Evolutionary conservation across 1,284 basidiomycete species (phyloP), one percentile per base, ranked within the genome.

Genomic region (Mycena sp.): DNA sequence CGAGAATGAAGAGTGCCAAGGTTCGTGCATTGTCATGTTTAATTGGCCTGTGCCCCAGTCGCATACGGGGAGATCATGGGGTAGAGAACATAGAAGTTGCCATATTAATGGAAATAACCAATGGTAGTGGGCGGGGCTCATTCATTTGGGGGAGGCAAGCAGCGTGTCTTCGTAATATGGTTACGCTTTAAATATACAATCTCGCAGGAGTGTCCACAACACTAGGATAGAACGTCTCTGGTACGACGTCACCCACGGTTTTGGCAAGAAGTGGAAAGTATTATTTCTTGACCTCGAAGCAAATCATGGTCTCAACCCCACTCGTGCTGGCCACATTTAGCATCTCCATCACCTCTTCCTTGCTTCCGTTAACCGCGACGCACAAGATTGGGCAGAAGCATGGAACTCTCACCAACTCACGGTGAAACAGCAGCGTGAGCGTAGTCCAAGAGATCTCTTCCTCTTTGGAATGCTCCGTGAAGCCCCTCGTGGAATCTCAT

Each of bases 281-380:
- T 54, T 54, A 30, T 52, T 63, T 21, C 25, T 57, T 28, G 9
- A 28, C 10, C 52, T 54, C n/a, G 52, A 54, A 25, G 52, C 6
- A 10, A n/a, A 9, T 10, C 38, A 54, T 26, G 35, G 35, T 17
- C 52, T 54, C 28, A n/a, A 41, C 23, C 35, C 11, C 16, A 19
- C 46, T 5, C 46, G 54, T 35, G 29, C 23, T 12, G 11, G 25
- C 17, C 77, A 79, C 49, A 55, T 79, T 0, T 80, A 77, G 77
- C 70, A 77, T 0, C 67, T 80, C 0, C 77, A 80, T 43, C 26
- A 30, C 0, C 70, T 79, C 1, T 80, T 78, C 50, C 65, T 78
- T 0, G 49, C 65, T 11, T 60, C 57, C 0, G 73, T 80, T 51
- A 72, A 79, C 26, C 44, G 40, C 3, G 76, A 78, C 48, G 74